These are phyloP conservation scores for Waltergamsia citrina DNA, from an alignment of 2,329 filamentous ascomycete genomes.

Conservation along the genomic window DNA sequence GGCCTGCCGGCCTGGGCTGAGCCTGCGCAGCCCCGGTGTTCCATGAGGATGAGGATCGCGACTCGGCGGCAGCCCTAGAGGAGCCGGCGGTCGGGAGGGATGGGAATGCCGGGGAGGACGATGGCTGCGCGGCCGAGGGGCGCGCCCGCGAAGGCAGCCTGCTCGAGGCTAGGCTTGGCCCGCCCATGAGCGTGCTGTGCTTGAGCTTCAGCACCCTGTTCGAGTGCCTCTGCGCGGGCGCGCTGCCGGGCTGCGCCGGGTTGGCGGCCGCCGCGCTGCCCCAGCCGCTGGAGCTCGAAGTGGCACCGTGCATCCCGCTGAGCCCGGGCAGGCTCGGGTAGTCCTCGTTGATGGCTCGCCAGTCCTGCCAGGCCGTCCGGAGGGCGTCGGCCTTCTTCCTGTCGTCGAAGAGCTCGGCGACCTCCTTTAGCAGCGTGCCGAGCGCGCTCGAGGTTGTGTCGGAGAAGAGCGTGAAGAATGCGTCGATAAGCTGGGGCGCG, in stretches of 20 bases:
- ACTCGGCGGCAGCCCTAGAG: not conserved
- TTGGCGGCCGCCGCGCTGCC: constrained; percentile 49
- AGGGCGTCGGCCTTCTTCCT: constrained; percentile 62
- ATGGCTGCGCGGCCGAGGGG: constrained; percentile 6
- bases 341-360: constrained; percentile 92
- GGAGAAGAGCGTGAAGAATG: constrained; percentile 74
- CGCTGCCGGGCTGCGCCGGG: constrained; percentile 29
- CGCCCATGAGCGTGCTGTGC: constrained; percentile 41
- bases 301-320: constrained; percentile 55
- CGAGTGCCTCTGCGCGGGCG: constrained; percentile 36
- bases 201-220: constrained; percentile 49
- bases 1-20: constrained; percentile 9
- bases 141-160: constrained; percentile 6
- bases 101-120: constrained; percentile 25
- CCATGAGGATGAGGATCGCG: constrained; percentile 11
- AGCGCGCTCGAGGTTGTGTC: constrained; percentile 72
- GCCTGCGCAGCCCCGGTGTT: constrained; percentile 7
- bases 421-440: constrained; percentile 81
- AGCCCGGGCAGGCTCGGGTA: constrained; percentile 81
- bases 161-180: constrained; percentile 13
- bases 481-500: constrained; percentile 71
- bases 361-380: constrained; percentile 84
- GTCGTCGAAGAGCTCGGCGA: constrained; percentile 88
- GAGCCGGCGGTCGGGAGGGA: constrained; percentile 19
- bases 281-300: constrained; percentile 49